Base-by-base conservation (phyloP, 768 basidiomycete species). In the Termitomyces sp. region DNA sequence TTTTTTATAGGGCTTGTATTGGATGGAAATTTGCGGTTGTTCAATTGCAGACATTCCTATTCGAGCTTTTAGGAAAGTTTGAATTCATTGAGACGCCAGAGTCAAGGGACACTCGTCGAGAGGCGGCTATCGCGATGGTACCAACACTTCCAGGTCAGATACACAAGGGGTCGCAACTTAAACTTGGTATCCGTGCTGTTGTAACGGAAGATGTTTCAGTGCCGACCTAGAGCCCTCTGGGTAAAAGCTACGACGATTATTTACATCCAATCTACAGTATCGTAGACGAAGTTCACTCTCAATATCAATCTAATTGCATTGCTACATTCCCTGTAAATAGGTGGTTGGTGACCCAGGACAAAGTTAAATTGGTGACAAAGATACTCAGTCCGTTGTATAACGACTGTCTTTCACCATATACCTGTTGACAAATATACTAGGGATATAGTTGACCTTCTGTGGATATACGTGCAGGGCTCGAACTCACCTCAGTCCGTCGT, bases 11-110 rank as follows among this genome's bases (percentile, higher is more conserved):
- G 18, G 66, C 72, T 7, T 74, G 73, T 63, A 70, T 75, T 39
- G 75, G 73, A 24, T 76, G 74, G 74, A 72, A 69, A 53, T 73
- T 76, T 54, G 75, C 75, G 6, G 63, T 84, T 0, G 65, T 77
- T 31, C 84, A 88, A 66, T 65, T 86, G 20, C 85, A 87, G 60
- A 73, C 79, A 0, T 84, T 88, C 68, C 64, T 86, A 16, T 75
- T 81, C 27, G 83, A 85, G 63, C 70, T 84, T 20, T 57, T 86
- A 39, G 68, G 74, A 27, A 75, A 79, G 61, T 84, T 86, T 62
- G 79, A 85, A 62, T 81, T 86, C 59, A 57, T 75, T 61, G 73
- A 70, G 33, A 75, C 75, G 1, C 69, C 72, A 15, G 70, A 76
- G 59, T 68, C 73, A 0, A 60, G 63, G 50, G 70, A 63, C 37